Percentiles rank a stretch among this genome's conserved stretches.
These are phyloP conservation scores for Kwoniella dejecticola DNA, from an alignment of 768 basidiomycete species.

Conservation along the genomic window DNA sequence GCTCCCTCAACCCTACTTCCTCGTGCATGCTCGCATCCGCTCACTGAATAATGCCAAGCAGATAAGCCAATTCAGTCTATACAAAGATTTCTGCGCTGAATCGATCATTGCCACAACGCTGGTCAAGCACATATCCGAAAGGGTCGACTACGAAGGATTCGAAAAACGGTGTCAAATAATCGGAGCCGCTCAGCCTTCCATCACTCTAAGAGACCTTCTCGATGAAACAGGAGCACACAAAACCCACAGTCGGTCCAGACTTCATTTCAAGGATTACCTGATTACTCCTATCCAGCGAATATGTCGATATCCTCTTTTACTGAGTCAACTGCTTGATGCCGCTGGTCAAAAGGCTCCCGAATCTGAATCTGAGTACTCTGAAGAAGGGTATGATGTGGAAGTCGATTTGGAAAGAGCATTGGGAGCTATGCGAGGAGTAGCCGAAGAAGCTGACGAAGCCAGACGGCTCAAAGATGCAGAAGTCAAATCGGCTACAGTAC, in stretches of 20 bases:
- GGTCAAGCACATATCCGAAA: conserved; percentile 67
- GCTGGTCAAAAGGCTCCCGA: conserved; percentile 24
- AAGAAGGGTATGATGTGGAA: conserved; percentile 39
- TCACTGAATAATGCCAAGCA: conserved; percentile 48
- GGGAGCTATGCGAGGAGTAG: conserved; percentile 73
- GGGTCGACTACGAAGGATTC: conserved; percentile 80
- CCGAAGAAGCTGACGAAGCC: conserved; percentile 78
- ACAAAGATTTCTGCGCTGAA: conserved; percentile 82
- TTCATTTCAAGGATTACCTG: conserved; percentile 73
- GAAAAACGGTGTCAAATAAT: conserved; percentile 73
- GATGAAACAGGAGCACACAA: conserved; percentile 26
- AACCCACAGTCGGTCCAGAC: conserved; percentile 36
- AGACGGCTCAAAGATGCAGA: conserved; percentile 67
- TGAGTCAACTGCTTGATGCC: conserved; percentile 66
- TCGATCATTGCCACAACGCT: conserved; percentile 80
- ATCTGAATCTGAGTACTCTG: conserved; percentile 15
- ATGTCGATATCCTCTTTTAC: conserved; percentile 89
- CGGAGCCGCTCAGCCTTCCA: conserved; percentile 48
- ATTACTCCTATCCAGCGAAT: conserved; percentile 97
- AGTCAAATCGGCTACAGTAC: conserved; percentile 68
- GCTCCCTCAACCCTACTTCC: too few species aligned
- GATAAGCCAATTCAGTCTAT: conserved; percentile 74
- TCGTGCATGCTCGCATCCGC: not conserved
- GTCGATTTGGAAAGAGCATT: conserved; percentile 56
- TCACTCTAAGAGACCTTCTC: conserved; percentile 51